Conservation (phyloP, 2,329 filamentous ascomycete genomes). For the Botryosphaeria dothidea region DNA sequence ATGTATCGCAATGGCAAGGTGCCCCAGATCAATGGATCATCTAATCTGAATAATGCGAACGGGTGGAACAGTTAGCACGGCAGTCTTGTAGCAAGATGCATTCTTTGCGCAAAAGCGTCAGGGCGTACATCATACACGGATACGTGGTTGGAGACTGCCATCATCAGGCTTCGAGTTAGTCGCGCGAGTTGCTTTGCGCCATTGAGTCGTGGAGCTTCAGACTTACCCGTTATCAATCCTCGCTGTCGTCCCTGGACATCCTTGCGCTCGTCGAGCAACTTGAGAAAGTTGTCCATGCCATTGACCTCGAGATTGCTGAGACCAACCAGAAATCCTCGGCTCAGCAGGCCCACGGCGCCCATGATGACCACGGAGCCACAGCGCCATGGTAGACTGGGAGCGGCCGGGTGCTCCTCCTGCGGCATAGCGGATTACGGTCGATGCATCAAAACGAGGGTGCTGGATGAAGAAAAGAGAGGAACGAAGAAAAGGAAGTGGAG, state of each 20-base stretch:
- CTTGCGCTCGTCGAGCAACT: constrained; percentile 71
- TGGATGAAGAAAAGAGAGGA: not conserved
- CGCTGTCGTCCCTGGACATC: constrained; percentile 66
- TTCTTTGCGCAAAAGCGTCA: constrained; percentile 4
- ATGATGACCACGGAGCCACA: constrained; percentile 73
- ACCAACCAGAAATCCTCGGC: constrained; percentile 72
- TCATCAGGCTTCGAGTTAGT: not conserved
- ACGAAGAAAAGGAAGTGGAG: not conserved
- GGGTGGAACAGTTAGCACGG: constrained; percentile 21
- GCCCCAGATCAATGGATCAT: constrained; percentile 95
- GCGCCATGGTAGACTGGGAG: constrained; percentile 69
- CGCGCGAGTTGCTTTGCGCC: not conserved
- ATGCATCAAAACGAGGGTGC: constrained; percentile 26
- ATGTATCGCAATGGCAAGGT: constrained; percentile 74
- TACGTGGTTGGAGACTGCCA: constrained; percentile 79
- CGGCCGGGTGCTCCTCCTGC: constrained; percentile 45
- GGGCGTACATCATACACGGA: constrained; percentile 68
- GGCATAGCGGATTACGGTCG: constrained; percentile 25
- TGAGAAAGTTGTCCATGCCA: constrained; percentile 74
- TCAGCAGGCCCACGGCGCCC: constrained; percentile 70
- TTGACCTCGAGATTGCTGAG: constrained; percentile 74
- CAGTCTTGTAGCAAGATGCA: not conserved
- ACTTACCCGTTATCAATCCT: constrained; percentile 81
- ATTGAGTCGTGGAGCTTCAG: not conserved
- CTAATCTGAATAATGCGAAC: constrained; percentile 60